Evolutionary conservation across 345 rosid genomes (phyloP).

Genomic region (Limnanthes douglasii): DNA sequence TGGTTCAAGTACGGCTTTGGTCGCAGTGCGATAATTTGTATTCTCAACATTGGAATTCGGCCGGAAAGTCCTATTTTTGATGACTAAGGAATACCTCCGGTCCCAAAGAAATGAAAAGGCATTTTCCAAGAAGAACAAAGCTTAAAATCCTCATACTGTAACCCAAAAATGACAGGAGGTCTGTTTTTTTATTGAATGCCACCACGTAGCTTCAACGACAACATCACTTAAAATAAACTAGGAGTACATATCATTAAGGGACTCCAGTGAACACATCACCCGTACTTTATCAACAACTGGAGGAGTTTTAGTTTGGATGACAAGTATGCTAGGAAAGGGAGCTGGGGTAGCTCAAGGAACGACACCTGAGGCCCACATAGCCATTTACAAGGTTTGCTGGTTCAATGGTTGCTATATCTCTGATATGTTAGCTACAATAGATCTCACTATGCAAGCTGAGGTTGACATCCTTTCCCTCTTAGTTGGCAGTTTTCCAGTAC

Average conservation of each 20-base stretch:
- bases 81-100: conserved; percentile 50
- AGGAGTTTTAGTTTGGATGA: conserved; percentile 55
- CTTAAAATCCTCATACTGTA: conserved; percentile 45
- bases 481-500: conserved; percentile 73
- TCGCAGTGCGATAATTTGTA: conserved; percentile 46
- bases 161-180: conserved; percentile 71
- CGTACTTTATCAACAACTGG: conserved; percentile 82
- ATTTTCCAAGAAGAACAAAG: conserved; percentile 59
- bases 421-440: conserved; percentile 80
- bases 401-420: conserved; percentile 75
- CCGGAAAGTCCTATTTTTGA: conserved; percentile 83
- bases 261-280: conserved; percentile 78
- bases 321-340: conserved; percentile 56
- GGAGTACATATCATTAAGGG: conserved; percentile 64
- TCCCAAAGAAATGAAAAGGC: conserved; percentile 72
- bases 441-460: conserved; percentile 55
- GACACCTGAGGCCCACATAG: conserved; percentile 81
- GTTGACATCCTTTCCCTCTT: conserved; percentile 87
- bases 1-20: conserved; percentile 58
- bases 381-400: conserved; percentile 88
- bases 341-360: conserved; percentile 77
- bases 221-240: conserved; percentile 21
- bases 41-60: conserved; percentile 85
- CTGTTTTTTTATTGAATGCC: conserved; percentile 74
- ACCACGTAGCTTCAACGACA: conserved; percentile 30